Base-by-base conservation (phyloP, 2,329 filamentous ascomycete species). In the Pyrenochaeta sp. region DNA sequence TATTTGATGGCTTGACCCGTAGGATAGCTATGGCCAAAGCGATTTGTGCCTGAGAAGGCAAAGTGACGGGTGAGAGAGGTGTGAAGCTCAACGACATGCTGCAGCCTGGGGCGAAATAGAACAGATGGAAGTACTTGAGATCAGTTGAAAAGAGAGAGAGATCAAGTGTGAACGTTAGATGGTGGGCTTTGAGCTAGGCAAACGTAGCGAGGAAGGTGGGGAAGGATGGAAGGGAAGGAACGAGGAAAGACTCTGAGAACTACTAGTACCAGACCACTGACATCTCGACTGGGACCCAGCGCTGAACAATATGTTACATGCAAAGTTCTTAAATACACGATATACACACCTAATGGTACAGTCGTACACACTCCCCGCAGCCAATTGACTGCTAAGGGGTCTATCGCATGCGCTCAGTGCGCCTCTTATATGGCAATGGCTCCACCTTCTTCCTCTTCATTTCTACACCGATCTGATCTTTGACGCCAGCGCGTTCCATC, bases 361-460 rank as follows among this genome's bases (percentile, higher is more conserved):
- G 49, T 44, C 35, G 47, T 37, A 34, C 35, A 29, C 19, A 35
- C 36, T 41, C 41, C 32, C 35, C 41, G 37, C 29, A 28, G 38
- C 35, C 32, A 26, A 23, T 11, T 30, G 31, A 29, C 36, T 18
- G 15, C 28, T 21, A 22, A 26, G 36, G 23, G 15, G 7, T 19
- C 53, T 57, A 78, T 54, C 76, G 69, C 63, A 74, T 79, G 44
- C 76, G 68, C 52, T 72, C 71, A 13, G 72, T 73, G 68, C 82
- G 78, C 68, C 81, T 80, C 76, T 84, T 83, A 65, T 86, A 85
- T 7, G 83, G 83, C 62, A 86, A 65, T 49, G 81, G 81, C 75
- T 88, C 82, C 48, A 93, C 81, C 65, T 85, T 89, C 75, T 87
- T 87, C 66, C 85, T 84, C 77, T 89, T 89, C 72, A 96, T 89